Conservation (phyloP, 2,329 filamentous ascomycete species). For the Phoma sp. region DNA sequence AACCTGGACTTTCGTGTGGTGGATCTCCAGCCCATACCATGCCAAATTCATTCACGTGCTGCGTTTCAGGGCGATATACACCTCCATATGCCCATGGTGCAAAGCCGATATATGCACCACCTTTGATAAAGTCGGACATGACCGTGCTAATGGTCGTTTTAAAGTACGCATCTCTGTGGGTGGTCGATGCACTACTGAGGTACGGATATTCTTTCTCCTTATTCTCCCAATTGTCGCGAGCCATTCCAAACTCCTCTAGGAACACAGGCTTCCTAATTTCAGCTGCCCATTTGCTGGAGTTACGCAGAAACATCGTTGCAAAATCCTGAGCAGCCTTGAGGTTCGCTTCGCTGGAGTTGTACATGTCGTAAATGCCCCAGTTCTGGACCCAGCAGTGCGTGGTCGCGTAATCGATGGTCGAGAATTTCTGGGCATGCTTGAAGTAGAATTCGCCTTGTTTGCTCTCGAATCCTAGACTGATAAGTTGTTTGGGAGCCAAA, state of each 20-base stretch:
- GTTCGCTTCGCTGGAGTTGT: conserved; percentile 40
- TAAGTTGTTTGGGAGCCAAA: conserved; percentile 45
- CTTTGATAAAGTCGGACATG: conserved; percentile 42
- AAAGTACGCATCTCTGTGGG: conserved; percentile 49
- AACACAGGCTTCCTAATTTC: conserved; percentile 49
- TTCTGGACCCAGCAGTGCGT: conserved; percentile 51
- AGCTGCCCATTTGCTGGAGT: conserved; percentile 43
- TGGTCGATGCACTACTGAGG: conserved; percentile 41
- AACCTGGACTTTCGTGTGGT: conserved; percentile 48
- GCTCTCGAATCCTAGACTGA: conserved; percentile 48
- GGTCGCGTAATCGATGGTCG: conserved; percentile 48
- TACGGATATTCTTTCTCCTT: conserved; percentile 46
- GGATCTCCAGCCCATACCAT: conserved; percentile 52
- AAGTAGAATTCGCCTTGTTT: conserved; percentile 51
- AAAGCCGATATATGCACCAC: conserved; percentile 47
- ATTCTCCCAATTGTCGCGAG: conserved; percentile 50
- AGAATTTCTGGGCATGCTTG: conserved; percentile 46
- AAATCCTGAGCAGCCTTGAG: conserved; percentile 45
- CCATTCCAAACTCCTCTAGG: conserved; percentile 51
- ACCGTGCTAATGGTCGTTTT: conserved; percentile 46
- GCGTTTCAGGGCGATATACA: conserved; percentile 48
- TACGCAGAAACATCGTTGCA: conserved; percentile 41
- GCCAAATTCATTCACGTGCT: conserved; percentile 46
- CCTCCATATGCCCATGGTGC: conserved; percentile 51
- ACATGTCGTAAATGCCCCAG: conserved; percentile 50